These are phyloP conservation scores for Calocybe indica DNA, from an alignment of 768 basidiomycete species.

Conservation along the genomic window DNA sequence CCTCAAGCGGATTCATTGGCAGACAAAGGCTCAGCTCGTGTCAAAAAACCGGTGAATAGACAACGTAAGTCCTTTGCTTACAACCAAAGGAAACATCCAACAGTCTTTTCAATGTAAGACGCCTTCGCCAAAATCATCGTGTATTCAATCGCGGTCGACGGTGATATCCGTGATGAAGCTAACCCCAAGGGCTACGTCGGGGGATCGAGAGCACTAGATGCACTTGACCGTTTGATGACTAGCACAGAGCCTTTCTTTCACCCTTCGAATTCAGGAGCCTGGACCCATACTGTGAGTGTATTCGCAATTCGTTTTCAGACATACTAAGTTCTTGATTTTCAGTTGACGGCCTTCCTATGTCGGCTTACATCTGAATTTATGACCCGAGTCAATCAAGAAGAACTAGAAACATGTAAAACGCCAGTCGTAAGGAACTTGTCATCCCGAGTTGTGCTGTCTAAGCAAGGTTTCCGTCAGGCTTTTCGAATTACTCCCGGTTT, in stretches of 20 bases:
- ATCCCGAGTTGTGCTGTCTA: not conserved
- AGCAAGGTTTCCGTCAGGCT: slow-evolving; percentile 30
- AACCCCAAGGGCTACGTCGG: slow-evolving; percentile 56
- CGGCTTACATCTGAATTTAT: slow-evolving; percentile 70
- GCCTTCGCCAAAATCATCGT: slow-evolving; percentile 81
- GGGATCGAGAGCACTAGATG: slow-evolving; percentile 84
- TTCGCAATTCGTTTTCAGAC: not conserved
- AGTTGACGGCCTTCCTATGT: slow-evolving; percentile 72
- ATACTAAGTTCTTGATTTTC: slow-evolving; percentile 4
- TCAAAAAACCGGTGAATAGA: slow-evolving; percentile 67
- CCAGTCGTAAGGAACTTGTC: slow-evolving; percentile 46
- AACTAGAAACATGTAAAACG: slow-evolving; percentile 69
- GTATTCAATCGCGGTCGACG: slow-evolving; percentile 86
- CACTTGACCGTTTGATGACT: slow-evolving; percentile 81
- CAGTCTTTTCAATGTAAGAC: slow-evolving; percentile 28
- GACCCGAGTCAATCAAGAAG: slow-evolving; percentile 76
- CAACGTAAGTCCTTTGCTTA: slow-evolving; percentile 37
- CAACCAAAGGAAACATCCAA: not conserved
- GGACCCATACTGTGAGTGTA: slow-evolving; percentile 58
- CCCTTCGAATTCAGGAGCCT: slow-evolving; percentile 85
- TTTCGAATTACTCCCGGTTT: slow-evolving; percentile 79
- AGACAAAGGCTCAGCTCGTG: slow-evolving; percentile 49
- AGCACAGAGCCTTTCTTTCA: slow-evolving; percentile 95
- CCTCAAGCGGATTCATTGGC: slow-evolving; percentile 62
- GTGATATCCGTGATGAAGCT: slow-evolving; percentile 44